Base-by-base conservation (phyloP, 2,329 filamentous ascomycete species). In the Fusarium cicatricum region DNA sequence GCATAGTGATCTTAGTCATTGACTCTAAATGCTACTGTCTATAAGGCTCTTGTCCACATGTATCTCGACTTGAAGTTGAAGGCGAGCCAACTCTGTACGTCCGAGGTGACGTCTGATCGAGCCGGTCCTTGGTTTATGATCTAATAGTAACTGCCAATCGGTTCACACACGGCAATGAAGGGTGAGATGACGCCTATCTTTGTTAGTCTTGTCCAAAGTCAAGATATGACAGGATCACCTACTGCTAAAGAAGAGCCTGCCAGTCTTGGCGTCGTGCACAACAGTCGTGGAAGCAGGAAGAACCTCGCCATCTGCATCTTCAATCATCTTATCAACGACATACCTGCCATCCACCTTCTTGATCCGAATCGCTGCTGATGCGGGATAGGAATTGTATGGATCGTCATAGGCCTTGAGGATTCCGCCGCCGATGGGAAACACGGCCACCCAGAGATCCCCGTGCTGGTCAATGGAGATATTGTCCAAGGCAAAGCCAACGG, bases 211-310 rank as follows among this genome's bases (percentile, higher is more conserved):
- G 10, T 17, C 1, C 5, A n/a, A 4, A 5, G 12, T 4, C 29
- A 8, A 2, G 8, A 1, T 0, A 12, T 11, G 2, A 9, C 0
- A 5, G n/a, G 0, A 5, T 1, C 19, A 59, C 66, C 65, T 47
- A 66, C 66, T 64, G 37, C 60, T 65, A 5, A 69, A 29, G 4
- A 69, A 69, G 0, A 69, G 52, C 2, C 64, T 45, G 6, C 64
- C 66, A 0, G 66, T 69, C 19, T 65, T 66, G 0, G 19, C 43
- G 46, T 69, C 66, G 14, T 69, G 66, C 11, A 69, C 39, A 41
- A 63, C 66, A 0, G 66, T 69, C 5, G 66, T 69, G 8, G 54
- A 14, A 26, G 36, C 62, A 2, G 66, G 66, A 11, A 69, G 38
- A 28, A 48, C 10, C 15, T 64, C 62, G 1, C 62, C 66, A 5